Base-by-base conservation (phyloP, 306 rosid genomes). In the Sesbania bispinosa region DNA sequence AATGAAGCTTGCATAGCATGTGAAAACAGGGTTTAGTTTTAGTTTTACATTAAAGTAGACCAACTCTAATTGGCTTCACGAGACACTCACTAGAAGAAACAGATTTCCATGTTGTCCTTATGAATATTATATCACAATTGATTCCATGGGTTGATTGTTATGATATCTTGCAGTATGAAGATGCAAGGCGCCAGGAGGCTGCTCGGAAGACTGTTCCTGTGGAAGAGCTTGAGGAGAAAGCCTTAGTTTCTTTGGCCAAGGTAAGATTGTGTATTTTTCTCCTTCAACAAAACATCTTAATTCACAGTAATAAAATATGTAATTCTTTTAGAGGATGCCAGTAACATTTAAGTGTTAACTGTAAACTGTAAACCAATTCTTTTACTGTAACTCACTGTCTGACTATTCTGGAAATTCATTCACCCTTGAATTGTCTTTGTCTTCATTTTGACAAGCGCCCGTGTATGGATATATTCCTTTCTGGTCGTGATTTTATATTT, bases 141-240 rank as follows among this genome's bases (percentile, higher is more conserved):
- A 71, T 74, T 69, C 51, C 27, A 16, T 62, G 15, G 58, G 64
- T 48, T 38, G 36, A 74, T 39, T 79, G 48, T 60, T 67, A 51
- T 48, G 69, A 42, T 79, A 18, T 70, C 52, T n/a, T 77, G 65
- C 72, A 93, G 98, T 93, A 93, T 18, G 98, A 93, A 74, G 96
- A 90, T 35, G 65, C 71, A 55, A 51, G 20, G 13, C 80, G 88
- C 66, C 97, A 88, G 64, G 97, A 93, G 79, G 92, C 92, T 86
- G 98, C 98, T 38, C 81, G 86, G 71, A 83, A 84, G 65, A 78
- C 97, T 0, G 98, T 86, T 52, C 90, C 96, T 0, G 68, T 79
- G 67, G 92, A 90, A 24, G 96, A 88, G 78, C 98, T 93, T 13
- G 86, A 87, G 81, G 98, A 93, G 96, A 87, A 90, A 76, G 94